Conservation (phyloP, 495 filamentous ascomycete species). For the Cenococcum geophilum region DNA sequence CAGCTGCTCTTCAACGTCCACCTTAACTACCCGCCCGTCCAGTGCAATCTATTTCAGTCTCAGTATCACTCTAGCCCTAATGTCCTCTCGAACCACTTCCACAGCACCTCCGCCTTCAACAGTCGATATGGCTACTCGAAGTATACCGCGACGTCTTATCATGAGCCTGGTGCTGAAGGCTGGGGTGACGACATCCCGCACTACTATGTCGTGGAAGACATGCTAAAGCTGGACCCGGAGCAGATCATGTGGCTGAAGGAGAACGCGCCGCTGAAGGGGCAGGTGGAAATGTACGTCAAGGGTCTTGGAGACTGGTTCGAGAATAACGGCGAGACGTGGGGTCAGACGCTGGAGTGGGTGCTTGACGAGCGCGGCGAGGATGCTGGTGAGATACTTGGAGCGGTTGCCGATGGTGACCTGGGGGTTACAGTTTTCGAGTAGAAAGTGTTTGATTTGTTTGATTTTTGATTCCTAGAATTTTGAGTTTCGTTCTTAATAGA, state of each 20-base stretch:
- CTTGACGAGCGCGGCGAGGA: slow-evolving; percentile 49
- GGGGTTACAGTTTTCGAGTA: slow-evolving; percentile 29
- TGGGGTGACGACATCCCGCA: slow-evolving; percentile 60
- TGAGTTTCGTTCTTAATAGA: too few relatives aligned
- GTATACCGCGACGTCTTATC: slow-evolving; percentile 27
- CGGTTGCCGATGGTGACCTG: slow-evolving; percentile 32
- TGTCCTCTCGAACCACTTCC: slow-evolving; percentile 35
- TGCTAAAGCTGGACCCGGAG: slow-evolving; percentile 58
- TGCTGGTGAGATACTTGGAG: slow-evolving; percentile 42
- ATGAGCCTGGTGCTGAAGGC: slow-evolving; percentile 46
- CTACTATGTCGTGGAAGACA: slow-evolving; percentile 60
- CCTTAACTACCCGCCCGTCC: slow-evolving; percentile 42
- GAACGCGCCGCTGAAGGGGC: slow-evolving; percentile 47
- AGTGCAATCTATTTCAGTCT: slow-evolving; percentile 16
- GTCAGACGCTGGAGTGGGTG: slow-evolving; percentile 46
- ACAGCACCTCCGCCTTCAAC: slow-evolving; percentile 29
- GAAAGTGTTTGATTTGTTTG: not conserved
- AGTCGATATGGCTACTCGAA: slow-evolving; percentile 29
- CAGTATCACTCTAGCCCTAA: slow-evolving; percentile 17
- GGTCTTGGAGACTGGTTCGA: slow-evolving; percentile 56
- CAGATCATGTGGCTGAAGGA: slow-evolving; percentile 54
- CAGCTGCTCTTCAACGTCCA: slow-evolving; percentile 51
- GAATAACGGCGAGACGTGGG: slow-evolving; percentile 58
- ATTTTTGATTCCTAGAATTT: not conserved
- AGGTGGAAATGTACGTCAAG: slow-evolving; percentile 50